phyloP scores from a whole-genome alignment of 805 yeast species.

The Zygoascus tannicola region DNA sequence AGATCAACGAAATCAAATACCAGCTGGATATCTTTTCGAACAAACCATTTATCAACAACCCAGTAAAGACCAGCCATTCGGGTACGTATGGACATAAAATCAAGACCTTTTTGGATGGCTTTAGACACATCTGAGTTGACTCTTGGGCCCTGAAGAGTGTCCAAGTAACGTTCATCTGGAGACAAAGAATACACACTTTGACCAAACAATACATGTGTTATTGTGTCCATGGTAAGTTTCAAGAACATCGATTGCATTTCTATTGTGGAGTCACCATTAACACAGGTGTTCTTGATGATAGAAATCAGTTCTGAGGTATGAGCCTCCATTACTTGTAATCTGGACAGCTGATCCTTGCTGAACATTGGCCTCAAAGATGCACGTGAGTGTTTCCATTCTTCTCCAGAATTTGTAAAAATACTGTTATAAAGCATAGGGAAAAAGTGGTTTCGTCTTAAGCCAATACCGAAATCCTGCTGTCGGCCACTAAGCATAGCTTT shows the following conservation, averaged over 20 bases:
- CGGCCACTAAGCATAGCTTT: slow-evolving; percentile 25
- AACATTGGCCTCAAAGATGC: slow-evolving; percentile 31
- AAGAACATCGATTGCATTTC: slow-evolving; percentile 25
- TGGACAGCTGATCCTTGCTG: slow-evolving; percentile 26
- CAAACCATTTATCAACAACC: slow-evolving; percentile 21
- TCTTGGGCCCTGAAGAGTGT: slow-evolving; percentile 1
- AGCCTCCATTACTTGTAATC: slow-evolving; percentile 19
- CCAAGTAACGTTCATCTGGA: not conserved
- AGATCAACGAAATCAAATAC: slow-evolving; percentile 32
- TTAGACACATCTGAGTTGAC: not conserved
- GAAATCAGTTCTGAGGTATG: slow-evolving; percentile 22
- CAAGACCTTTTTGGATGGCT: not conserved
- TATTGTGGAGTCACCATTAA: slow-evolving; percentile 12
- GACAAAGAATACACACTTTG: slow-evolving; percentile 22
- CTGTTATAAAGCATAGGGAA: slow-evolving; percentile 28
- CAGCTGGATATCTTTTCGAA: slow-evolving; percentile 20
- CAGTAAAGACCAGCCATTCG: slow-evolving; percentile 17
- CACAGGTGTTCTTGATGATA: slow-evolving; percentile 7
- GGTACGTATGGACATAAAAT: slow-evolving; percentile 2
- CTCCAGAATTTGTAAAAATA: slow-evolving; percentile 29
- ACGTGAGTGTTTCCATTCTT: slow-evolving; percentile 31
- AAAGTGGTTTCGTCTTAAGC: slow-evolving; percentile 21
- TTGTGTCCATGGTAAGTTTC: slow-evolving; percentile 27
- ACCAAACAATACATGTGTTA: slow-evolving; percentile 30
- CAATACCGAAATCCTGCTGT: slow-evolving; percentile 28